These are phyloP conservation scores for Penicillium sp. DNA, from an alignment of 2,329 filamentous ascomycete genomes.

Conservation along the genomic window DNA sequence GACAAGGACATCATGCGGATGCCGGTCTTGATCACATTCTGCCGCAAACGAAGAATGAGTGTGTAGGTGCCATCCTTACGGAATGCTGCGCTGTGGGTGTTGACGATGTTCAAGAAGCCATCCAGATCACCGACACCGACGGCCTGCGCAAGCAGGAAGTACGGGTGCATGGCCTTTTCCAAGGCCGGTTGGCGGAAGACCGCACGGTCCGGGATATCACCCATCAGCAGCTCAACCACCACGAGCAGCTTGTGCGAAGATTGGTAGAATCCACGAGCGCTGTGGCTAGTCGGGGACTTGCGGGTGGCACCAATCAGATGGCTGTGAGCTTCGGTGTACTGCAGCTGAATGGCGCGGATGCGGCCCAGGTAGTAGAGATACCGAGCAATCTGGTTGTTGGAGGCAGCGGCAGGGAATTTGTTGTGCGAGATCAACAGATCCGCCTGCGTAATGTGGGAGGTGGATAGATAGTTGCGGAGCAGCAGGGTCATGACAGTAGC, in stretches of 20 bases:
- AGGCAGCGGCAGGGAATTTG: slow-evolving; percentile 85
- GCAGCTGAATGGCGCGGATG: slow-evolving; percentile 91
- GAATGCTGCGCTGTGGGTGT: slow-evolving; percentile 76
- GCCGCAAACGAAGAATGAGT: slow-evolving; percentile 84
- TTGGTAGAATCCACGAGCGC: slow-evolving; percentile 90
- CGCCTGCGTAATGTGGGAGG: slow-evolving; percentile 93
- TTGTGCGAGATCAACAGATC: slow-evolving; percentile 94
- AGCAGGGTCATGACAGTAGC: slow-evolving; percentile 91
- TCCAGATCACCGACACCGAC: slow-evolving; percentile 95
- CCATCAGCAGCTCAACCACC: slow-evolving; percentile 95
- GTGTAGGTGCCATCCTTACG: slow-evolving; percentile 92
- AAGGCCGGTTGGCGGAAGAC: slow-evolving; percentile 86
- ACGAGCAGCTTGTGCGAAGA: slow-evolving; percentile 94
- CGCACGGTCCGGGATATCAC: slow-evolving; percentile 91
- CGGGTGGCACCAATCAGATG: slow-evolving; percentile 88
- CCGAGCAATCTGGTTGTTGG: slow-evolving; percentile 95
- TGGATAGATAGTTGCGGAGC: slow-evolving; percentile 90
- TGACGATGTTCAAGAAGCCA: slow-evolving; percentile 83
- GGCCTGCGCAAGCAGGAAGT: slow-evolving; percentile 88
- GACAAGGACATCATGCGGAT: slow-evolving; percentile 99
- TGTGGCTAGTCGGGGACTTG: slow-evolving; percentile 85
- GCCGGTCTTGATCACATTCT: slow-evolving; percentile 99
- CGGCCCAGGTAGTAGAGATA: slow-evolving; percentile 97
- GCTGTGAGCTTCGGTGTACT: slow-evolving; percentile 94
- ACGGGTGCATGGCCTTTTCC: slow-evolving; percentile 82